Conservation (phyloP, 768 basidiomycete species). For the Mycena capillaripes region DNA sequence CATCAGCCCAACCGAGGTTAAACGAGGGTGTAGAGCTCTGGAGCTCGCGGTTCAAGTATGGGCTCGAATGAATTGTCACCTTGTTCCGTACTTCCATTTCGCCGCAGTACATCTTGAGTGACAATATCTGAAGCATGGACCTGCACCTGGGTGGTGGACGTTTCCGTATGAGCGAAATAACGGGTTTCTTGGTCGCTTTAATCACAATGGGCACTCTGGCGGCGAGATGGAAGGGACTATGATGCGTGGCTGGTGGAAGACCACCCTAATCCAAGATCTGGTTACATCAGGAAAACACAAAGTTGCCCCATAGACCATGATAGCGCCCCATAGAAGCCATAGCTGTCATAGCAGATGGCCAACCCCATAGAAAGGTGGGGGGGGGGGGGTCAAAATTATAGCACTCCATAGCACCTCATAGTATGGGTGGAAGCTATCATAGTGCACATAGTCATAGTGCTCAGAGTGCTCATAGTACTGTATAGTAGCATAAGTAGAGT, state of each 20-base stretch:
- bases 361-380: too few species aligned
- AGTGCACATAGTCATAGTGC: too few species aligned
- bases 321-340: too few species aligned
- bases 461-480: too few species aligned
- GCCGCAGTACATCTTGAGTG: conserved; percentile 24
- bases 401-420: too few species aligned
- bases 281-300: too few species aligned
- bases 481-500: too few species aligned
- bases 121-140: conserved; percentile 33
- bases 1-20: conserved; percentile 33
- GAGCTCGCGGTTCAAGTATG: conserved; percentile 20
- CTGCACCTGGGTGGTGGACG: conserved; percentile 29
- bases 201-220: conserved; percentile 39
- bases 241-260: conserved; percentile 41
- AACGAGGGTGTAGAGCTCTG: conserved; percentile 22
- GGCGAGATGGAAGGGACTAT: conserved; percentile 40
- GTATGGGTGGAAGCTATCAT: too few species aligned
- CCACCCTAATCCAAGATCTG: conserved; percentile 29
- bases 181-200: conserved; percentile 31
- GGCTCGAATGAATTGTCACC: conserved; percentile 37
- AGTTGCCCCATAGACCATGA: too few species aligned
- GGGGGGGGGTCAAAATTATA: too few species aligned
- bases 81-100: conserved; percentile 38
- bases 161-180: conserved; percentile 39
- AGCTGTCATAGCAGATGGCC: too few species aligned